Conservation (phyloP, 2,329 filamentous ascomycete genomes). For the Gaeumannomyces sp. region DNA sequence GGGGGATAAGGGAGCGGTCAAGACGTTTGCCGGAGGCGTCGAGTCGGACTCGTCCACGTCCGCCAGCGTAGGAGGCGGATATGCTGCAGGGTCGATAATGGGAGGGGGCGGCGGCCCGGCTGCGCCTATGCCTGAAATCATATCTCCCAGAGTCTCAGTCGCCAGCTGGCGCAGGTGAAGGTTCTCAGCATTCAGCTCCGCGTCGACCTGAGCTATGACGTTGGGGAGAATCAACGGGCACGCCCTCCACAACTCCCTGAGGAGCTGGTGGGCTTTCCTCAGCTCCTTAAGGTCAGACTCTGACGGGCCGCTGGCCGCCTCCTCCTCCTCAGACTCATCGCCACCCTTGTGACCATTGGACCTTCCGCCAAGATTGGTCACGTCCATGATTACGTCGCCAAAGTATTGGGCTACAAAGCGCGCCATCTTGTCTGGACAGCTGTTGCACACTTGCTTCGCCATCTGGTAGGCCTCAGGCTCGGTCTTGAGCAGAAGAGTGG, state of each 20-base stretch:
- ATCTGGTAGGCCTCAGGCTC: slow-evolving; percentile 92
- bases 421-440: slow-evolving; percentile 87
- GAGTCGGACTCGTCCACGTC: slow-evolving; percentile 51
- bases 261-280: slow-evolving; percentile 79
- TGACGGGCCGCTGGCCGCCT: slow-evolving; percentile 55
- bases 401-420: slow-evolving; percentile 94
- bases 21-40: slow-evolving; percentile 49
- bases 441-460: slow-evolving; percentile 89
- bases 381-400: slow-evolving; percentile 90
- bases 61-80: slow-evolving; percentile 66
- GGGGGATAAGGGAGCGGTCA: slow-evolving; percentile 78
- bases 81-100: slow-evolving; percentile 71
- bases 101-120: slow-evolving; percentile 74
- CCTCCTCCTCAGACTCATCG: slow-evolving; percentile 59
- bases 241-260: slow-evolving; percentile 90
- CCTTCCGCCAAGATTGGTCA: slow-evolving; percentile 54
- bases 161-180: slow-evolving; percentile 79
- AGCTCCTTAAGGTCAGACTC: slow-evolving; percentile 84
- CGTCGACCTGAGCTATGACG: slow-evolving; percentile 88
- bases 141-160: slow-evolving; percentile 90
- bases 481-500: slow-evolving; percentile 76
- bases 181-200: slow-evolving; percentile 86
- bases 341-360: slow-evolving; percentile 51
- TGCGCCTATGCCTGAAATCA: slow-evolving; percentile 88
- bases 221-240: slow-evolving; percentile 84